Conservation (phyloP, 163 green algal species). For the Chloroidium sp. region DNA sequence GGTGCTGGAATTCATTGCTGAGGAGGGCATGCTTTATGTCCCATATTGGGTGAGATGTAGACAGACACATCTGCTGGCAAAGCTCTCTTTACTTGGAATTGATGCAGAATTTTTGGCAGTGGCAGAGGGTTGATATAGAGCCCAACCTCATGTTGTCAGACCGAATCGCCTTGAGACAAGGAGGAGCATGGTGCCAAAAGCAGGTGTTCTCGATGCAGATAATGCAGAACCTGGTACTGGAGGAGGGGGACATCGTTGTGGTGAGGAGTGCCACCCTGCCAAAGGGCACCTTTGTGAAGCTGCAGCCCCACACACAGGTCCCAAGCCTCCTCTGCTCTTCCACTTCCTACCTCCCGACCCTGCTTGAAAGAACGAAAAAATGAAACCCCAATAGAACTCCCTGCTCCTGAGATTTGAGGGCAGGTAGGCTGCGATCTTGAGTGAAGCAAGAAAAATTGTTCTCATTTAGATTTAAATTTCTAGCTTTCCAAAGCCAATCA, state of each 20-base stretch:
- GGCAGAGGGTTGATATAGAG: neutral
- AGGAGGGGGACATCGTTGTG: constrained; percentile 82
- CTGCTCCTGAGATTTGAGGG: too few relatives aligned
- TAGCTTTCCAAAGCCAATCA: too few relatives aligned
- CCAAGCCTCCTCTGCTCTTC: neutral
- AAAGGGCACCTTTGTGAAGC: constrained; percentile 92
- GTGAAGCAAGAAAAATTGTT: too few relatives aligned
- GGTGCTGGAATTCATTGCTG: constrained; percentile 96
- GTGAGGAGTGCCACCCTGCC: constrained; percentile 75
- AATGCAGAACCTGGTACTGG: constrained; percentile 95
- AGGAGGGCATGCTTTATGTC: constrained; percentile 95
- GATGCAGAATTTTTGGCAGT: neutral
- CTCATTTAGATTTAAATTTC: too few relatives aligned
- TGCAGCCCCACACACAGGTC: constrained; percentile 80
- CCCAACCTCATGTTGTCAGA: too few relatives aligned
- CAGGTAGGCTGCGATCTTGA: too few relatives aligned
- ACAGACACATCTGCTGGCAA: neutral
- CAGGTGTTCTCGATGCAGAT: constrained; percentile 52
- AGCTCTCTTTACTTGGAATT: neutral
- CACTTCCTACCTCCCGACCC: too few relatives aligned
- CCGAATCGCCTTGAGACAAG: too few relatives aligned
- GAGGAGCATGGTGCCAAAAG: too few relatives aligned
- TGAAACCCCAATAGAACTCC: too few relatives aligned
- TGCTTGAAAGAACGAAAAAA: too few relatives aligned
- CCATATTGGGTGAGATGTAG: constrained; percentile 84